Percentiles rank a stretch among this genome's conserved stretches.
These are phyloP conservation scores for Bipolaris gigantea DNA, from an alignment of 2,329 filamentous ascomycete species.

Conservation along the genomic window DNA sequence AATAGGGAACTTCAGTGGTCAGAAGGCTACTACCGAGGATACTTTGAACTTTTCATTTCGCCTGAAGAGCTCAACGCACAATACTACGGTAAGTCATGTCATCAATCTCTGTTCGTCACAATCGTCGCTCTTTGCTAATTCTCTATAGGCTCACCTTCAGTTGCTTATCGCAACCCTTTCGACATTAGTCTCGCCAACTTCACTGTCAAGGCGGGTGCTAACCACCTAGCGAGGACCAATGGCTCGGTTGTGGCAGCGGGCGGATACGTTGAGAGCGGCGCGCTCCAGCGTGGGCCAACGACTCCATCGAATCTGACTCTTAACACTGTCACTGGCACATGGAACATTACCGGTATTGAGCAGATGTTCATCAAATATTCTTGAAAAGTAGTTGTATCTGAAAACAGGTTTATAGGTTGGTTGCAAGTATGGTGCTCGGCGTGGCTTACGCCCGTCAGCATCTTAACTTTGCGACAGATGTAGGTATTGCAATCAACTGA, in stretches of 20 bases:
- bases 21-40: constrained; percentile 71
- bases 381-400: constrained; percentile 21
- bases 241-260: constrained; percentile 41
- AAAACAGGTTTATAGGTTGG: background rate
- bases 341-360: constrained; percentile 33
- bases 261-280: constrained; percentile 57
- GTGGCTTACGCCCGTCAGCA: background rate
- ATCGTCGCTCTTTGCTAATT: background rate
- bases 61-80: constrained; percentile 60
- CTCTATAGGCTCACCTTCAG: constrained; percentile 51
- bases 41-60: constrained; percentile 63
- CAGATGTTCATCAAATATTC: constrained; percentile 33
- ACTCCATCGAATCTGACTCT: constrained; percentile 38
- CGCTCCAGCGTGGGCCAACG: constrained; percentile 47
- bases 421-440: background rate
- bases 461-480: background rate
- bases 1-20: constrained; percentile 71
- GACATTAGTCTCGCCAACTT: constrained; percentile 71
- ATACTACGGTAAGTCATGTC: constrained; percentile 58
- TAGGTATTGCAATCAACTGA: background rate
- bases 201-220: constrained; percentile 63
- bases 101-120: background rate
- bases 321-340: constrained; percentile 33
- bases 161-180: constrained; percentile 60
- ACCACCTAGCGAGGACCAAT: constrained; percentile 54